Base-by-base conservation (phyloP, 164 flowering plant genomes). In the Magnolia sinica region DNA sequence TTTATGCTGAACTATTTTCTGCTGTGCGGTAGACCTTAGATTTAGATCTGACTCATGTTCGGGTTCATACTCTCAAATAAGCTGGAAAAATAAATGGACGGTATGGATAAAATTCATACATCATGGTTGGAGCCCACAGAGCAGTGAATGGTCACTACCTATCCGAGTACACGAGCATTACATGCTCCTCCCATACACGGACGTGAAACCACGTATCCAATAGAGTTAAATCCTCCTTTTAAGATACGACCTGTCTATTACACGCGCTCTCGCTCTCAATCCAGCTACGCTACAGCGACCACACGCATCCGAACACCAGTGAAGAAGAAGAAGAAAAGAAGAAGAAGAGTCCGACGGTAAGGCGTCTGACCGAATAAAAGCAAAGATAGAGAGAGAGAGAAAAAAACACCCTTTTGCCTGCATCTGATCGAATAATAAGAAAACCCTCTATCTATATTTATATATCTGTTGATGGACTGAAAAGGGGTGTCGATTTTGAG, bases 211-310 rank as follows among this genome's bases (percentile, higher is more conserved):
- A 49, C n/a, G 7, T 7, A 4, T 79, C 29, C 64, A 79, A 61
- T 70, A 20, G 74, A 64, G 14, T 69, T 49, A 74, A 74, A 27
- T 74, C 49, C 65, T 18, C 0, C 13, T 61, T 74, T 6, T 70
- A 20, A 79, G 63, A 70, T 74, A 74, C 81, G 74, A 31, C 7
- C 67, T 66, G 76, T 52, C 72, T 72, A 7, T 19, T 72, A 63
- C 52, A 31, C 67, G 58, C 11, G 68, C 7, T 9, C 19, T 7
- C 49, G 72, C 51, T 23, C 51, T 72, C 52, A 72, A 71, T 77
- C 61, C 13, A 55, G 10, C 18, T 16, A 55, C 13, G 61, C 61
- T 55, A 55, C 61, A 14, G 61, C 61, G 61, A 55, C 61, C 14
- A 1, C 7, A 4, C 61, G 61, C 18, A 55, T 55, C 61, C 5